These are phyloP conservation scores for Penicillium silybi DNA, from an alignment of 495 filamentous ascomycete species.

Conservation along the genomic window DNA sequence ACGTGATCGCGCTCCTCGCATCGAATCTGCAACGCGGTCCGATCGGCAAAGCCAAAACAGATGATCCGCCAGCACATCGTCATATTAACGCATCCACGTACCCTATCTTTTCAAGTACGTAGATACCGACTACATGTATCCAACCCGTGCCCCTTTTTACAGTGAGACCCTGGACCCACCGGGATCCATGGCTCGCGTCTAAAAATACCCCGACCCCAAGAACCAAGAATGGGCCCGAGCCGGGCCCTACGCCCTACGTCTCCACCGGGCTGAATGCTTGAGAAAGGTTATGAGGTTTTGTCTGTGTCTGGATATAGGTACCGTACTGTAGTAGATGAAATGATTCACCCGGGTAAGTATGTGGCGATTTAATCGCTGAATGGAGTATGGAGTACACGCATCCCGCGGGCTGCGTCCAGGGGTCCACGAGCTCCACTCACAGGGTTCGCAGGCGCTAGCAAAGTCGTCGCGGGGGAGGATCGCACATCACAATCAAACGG, in stretches of 20 bases:
- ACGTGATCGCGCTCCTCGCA: neutral
- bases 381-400: neutral
- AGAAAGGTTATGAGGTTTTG: neutral
- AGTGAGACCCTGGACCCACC: constrained; percentile 18
- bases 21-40: neutral
- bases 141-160: neutral
- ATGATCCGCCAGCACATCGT: neutral
- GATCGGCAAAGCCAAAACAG: neutral
- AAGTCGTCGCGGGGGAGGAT: constrained; percentile 22
- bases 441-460: constrained; percentile 16
- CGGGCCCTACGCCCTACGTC: neutral
- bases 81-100: neutral
- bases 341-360: no score
- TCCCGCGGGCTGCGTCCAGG: neutral
- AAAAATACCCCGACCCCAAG: constrained; percentile 14
- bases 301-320: neutral
- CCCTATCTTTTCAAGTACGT: neutral
- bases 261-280: neutral
- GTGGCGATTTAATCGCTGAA: no score
- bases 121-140: neutral
- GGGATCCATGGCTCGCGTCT: constrained; percentile 7
- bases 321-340: no score
- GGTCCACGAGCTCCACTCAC: constrained; percentile 3
- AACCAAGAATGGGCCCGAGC: neutral
- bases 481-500: constrained; percentile 30